Base-by-base conservation (phyloP, 192 early-diverging fungal species). In the Podila clonocystis region DNA sequence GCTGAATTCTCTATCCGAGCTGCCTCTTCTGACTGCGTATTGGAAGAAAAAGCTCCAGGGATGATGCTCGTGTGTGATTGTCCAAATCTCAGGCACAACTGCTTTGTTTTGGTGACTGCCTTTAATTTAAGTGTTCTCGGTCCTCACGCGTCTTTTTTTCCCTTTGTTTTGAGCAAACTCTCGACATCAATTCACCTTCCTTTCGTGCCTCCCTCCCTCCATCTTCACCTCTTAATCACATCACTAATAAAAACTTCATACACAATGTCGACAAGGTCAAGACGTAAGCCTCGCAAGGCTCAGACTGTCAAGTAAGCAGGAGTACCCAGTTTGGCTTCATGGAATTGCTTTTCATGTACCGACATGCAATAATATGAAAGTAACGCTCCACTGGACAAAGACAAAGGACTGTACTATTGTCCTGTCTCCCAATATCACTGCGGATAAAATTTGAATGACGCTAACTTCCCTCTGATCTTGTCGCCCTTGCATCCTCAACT, bases 221-320 rank as follows among this genome's bases (percentile, higher is more conserved):
- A 12, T 45, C 41, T 3, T 45, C 15, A 15, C 41, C 41, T 45
- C 41, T 45, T 45, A 45, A 45, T 45, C 13, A 45, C 41, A 17
- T 15, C 0, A 17, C 15, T 1, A 45, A 17, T 45, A 45, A 45
- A 15, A 12, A 12, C 11, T 0, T 15, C 41, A 45, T 45, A 45
- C 13, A 45, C 15, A 45, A 78, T 79, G 76, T 69, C 77, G 29
- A 63, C 70, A 29, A 60, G 77, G 59, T 73, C 77, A 68, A 68
- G 67, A 38, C 65, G 71, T 5, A 80, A 69, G 58, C 70, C 77
- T 29, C 77, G 77, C 66, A 80, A 80, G 66, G 66, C 77, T 26
- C 29, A 67, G 13, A 58, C 72, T 41, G 73, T 80, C 71, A 80
- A 69, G 77, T 80, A 61, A 17, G 30, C 28, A 57, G 3, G 58